Evolutionary conservation across 2,329 filamentous ascomycete species (phyloP), one percentile per base, ranked within the genome.

Genomic region (Aspergillus melleus): DNA sequence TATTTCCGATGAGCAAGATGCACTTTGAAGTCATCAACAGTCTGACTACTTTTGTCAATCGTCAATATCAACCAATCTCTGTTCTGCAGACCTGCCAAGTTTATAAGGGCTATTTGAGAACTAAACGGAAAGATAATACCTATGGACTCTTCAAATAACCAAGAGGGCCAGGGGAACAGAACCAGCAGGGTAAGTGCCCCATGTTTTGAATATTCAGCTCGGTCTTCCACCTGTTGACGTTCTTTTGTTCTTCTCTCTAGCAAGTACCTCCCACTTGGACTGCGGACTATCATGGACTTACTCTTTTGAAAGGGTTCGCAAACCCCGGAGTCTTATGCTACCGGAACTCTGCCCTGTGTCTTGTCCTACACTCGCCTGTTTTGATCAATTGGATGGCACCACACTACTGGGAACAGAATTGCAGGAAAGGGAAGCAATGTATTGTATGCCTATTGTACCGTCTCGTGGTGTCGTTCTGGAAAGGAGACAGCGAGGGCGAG

Each of bases 291-390:
- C 39, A 32, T 20, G 16, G 22, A 3, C 29, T 44, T 8, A 24
- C 44, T 9, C 20, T 24, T 2, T 54, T 44, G 29, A 53, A 49
- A 55, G 61, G 64, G 26, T 63, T 66, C 58, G 42, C 54, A 22
- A 49, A 55, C 22, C 30, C 49, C 11, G n/a, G 36, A 3, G 49
- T 42, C 24, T 49, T 66, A 10, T 73, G 72, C 57, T 74, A 74
- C 61, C 66, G 71, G 19, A 75, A 72, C 60, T 60, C 61, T 8
- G 54, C 55, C 14, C 59, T 72, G 6, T 57, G 65, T 14, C 30
- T 68, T 46, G 57, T 74, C 24, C 59, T 74, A n/a, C 68, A 72
- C 61, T 63, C 61, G 1, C 66, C 69, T 2, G 10, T 63, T 1
- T 57, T 74, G 24, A 6, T 69, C 36, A 66, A 71, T 32, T 73